phyloP scores from a whole-genome alignment of 495 filamentous ascomycete species.

The Evansstolkia leycettana region DNA sequence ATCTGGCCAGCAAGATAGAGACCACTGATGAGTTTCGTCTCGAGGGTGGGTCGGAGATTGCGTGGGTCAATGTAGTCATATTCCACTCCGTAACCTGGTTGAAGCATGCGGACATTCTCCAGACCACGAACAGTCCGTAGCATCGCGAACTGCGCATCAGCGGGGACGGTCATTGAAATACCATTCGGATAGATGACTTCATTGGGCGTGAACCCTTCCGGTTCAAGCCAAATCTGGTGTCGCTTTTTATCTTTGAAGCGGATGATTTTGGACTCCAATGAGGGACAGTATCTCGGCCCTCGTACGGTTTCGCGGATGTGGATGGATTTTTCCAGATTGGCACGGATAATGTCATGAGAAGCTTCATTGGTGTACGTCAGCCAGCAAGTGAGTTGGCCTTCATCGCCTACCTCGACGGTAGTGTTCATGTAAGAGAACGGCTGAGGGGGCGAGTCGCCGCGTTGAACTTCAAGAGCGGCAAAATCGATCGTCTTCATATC shows the following conservation, averaged over 20 bases:
- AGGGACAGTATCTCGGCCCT: conserved; percentile 91
- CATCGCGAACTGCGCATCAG: conserved; percentile 69
- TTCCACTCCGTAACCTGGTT: conserved; percentile 94
- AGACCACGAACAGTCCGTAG: conserved; percentile 76
- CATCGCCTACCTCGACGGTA: conserved; percentile 55
- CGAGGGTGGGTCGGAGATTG: conserved; percentile 70
- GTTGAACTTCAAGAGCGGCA: conserved; percentile 52
- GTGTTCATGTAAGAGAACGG: conserved; percentile 90
- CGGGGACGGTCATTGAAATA: conserved; percentile 91
- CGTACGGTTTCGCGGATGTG: conserved; percentile 94
- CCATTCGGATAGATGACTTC: conserved; percentile 94
- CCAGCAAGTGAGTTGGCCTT: conserved; percentile 65
- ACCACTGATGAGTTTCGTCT: conserved; percentile 84
- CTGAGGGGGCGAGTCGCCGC: conserved; percentile 71
- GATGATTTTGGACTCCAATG: conserved; percentile 87
- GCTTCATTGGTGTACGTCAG: conserved; percentile 72
- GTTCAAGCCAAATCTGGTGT: conserved; percentile 93
- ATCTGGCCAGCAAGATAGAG: conserved; percentile 94
- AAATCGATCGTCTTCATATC: conserved; percentile 78
- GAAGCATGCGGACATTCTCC: conserved; percentile 85
- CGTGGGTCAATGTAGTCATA: conserved; percentile 98
- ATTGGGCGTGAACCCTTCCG: conserved; percentile 78
- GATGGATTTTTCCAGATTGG: conserved; percentile 81
- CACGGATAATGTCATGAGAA: conserved; percentile 73
- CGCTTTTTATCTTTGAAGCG: conserved; percentile 65